A percentile compares a stretch with the other conserved stretches of the same genome.
These are phyloP conservation scores for Leucocoprinus birnbaumii DNA, from an alignment of 768 basidiomycete species.

Conservation along the genomic window DNA sequence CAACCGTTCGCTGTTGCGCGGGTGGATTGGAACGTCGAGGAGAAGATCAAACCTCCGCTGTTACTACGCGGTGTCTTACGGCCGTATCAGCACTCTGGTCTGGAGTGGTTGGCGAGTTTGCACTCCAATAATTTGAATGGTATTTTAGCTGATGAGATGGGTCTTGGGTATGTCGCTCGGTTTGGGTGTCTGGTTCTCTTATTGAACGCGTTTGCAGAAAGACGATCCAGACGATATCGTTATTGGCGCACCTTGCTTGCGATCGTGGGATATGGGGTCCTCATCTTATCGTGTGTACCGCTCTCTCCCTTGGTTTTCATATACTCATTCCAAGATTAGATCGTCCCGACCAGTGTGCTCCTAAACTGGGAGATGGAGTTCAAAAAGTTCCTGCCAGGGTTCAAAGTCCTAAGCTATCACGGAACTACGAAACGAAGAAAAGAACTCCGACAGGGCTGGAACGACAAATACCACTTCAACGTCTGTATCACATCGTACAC, in stretches of 20 bases:
- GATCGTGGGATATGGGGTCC: conserved; percentile 91
- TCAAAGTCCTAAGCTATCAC: conserved; percentile 86
- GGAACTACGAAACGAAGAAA: conserved; percentile 87
- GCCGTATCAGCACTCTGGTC: conserved; percentile 89
- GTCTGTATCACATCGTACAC: conserved; percentile 95
- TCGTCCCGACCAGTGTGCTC: conserved; percentile 90
- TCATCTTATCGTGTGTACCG: conserved; percentile 68
- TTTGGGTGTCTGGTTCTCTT: background rate
- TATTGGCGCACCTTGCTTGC: conserved; percentile 90
- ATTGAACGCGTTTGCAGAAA: conserved; percentile 55
- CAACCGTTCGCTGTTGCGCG: conserved; percentile 70
- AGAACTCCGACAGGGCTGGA: conserved; percentile 89
- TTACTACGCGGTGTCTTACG: conserved; percentile 85
- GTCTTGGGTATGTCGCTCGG: conserved; percentile 66
- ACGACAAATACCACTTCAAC: conserved; percentile 85
- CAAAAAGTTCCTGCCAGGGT: conserved; percentile 91
- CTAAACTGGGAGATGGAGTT: conserved; percentile 98
- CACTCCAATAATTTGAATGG: conserved; percentile 81
- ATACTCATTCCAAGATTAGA: conserved; percentile 35
- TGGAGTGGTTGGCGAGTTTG: conserved; percentile 92
- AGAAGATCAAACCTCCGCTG: conserved; percentile 59
- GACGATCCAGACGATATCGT: conserved; percentile 94
- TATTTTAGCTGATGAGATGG: conserved; percentile 93
- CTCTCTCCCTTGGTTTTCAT: background rate
- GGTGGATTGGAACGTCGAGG: conserved; percentile 61